Percentiles rank a stretch among this genome's conserved stretches.
These are phyloP conservation scores for Rhizomucor pusillus DNA, from an alignment of 371 early-diverging fungal genomes.

Conservation along the genomic window DNA sequence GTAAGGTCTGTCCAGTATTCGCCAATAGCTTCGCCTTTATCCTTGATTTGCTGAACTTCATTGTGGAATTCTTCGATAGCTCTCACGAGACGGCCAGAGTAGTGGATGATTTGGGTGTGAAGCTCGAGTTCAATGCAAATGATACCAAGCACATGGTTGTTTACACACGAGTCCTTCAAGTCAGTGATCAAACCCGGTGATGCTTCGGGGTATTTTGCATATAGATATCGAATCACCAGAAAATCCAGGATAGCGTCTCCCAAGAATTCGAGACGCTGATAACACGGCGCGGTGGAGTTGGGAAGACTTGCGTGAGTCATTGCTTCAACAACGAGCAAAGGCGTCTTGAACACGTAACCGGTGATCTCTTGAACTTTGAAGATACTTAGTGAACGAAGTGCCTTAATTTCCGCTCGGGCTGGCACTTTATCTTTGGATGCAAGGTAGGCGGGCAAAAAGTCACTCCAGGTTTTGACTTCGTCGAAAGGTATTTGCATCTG, in stretches of 20 bases:
- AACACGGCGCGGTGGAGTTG: constrained; percentile 61
- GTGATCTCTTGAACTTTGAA: constrained; percentile 48
- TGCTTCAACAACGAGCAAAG: constrained; percentile 70
- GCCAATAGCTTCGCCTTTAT: constrained; percentile 31
- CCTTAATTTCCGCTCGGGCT: constrained; percentile 25
- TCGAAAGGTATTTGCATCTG: constrained; percentile 58
- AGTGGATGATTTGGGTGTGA: constrained; percentile 65
- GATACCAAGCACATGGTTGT: constrained; percentile 82
- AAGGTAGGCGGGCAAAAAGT: constrained; percentile 39
- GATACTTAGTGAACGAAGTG: constrained; percentile 23
- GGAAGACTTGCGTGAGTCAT: constrained; percentile 82
- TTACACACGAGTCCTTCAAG: constrained; percentile 84
- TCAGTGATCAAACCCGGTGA: constrained; percentile 71
- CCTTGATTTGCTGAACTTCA: constrained; percentile 43
- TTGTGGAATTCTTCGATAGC: constrained; percentile 48
- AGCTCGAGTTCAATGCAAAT: constrained; percentile 63
- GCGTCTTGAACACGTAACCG: constrained; percentile 73
- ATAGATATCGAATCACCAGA: constrained; percentile 74
- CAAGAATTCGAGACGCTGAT: constrained; percentile 92
- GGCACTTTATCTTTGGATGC: constrained; percentile 25
- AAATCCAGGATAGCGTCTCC: constrained; percentile 94
- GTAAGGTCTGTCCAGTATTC: constrained; percentile 72
- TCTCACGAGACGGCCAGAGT: constrained; percentile 47
- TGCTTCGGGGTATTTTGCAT: constrained; percentile 50
- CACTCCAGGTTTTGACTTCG: constrained; percentile 50